A percentile compares a stretch with the other conserved stretches of the same genome.
phyloP scores from a whole-genome alignment of 2,329 filamentous ascomycete genomes.

The Dothistroma pini region DNA sequence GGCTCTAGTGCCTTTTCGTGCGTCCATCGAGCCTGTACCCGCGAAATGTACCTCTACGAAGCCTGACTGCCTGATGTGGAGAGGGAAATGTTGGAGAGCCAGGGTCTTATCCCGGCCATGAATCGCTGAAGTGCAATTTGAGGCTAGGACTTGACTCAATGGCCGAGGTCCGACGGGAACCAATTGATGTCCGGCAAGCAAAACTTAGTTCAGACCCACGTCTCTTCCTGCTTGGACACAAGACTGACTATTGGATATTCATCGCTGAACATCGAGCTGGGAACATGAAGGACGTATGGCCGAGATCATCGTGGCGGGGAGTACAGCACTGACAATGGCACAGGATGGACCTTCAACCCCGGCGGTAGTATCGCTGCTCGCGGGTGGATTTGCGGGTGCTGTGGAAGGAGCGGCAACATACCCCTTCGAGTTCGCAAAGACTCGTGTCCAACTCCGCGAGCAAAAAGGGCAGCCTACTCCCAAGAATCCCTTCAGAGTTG shows the following conservation, averaged over 20 bases:
- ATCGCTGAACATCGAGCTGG: neutral
- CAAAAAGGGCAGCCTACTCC: constrained; percentile 45
- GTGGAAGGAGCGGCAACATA: constrained; percentile 43
- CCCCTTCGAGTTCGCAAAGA: constrained; percentile 67
- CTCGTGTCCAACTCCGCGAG: constrained; percentile 55
- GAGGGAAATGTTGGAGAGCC: neutral
- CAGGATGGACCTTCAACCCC: constrained; percentile 27
- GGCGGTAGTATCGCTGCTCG: constrained; percentile 35
- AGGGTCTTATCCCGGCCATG: neutral
- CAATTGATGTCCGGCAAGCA: neutral
- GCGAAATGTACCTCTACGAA: too few relatives aligned
- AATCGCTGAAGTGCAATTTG: neutral
- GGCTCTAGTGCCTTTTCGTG: too few relatives aligned
- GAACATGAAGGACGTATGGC: constrained; percentile 20
- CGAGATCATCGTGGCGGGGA: neutral
- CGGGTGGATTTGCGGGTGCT: constrained; percentile 37
- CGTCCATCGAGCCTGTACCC: too few relatives aligned
- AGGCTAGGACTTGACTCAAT: neutral
- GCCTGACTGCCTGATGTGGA: too few relatives aligned
- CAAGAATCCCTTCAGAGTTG: constrained; percentile 57
- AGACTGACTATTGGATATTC: neutral
- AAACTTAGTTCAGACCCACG: neutral
- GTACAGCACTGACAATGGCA: neutral
- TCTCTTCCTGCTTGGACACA: neutral
- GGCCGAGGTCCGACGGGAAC: neutral